These are phyloP conservation scores for Porogramme epimiltina DNA, from an alignment of 1,284 basidiomycete genomes.

Conservation along the genomic window DNA sequence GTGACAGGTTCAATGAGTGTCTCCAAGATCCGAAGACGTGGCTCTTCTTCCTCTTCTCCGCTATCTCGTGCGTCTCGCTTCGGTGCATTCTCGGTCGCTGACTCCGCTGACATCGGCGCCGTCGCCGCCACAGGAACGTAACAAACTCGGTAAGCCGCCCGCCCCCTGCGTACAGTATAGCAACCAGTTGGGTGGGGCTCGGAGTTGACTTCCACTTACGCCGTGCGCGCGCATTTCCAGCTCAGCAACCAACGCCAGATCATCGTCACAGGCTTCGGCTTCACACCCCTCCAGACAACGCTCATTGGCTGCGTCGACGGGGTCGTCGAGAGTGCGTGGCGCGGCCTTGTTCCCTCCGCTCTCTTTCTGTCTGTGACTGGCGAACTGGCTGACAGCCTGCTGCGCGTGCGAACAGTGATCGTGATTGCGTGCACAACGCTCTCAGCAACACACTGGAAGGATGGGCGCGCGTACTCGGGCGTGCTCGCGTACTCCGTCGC, in stretches of 20 bases:
- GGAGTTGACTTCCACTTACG: too few species aligned
- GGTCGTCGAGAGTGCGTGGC: constrained; percentile 56
- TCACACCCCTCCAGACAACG: constrained; percentile 64
- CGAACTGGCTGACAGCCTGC: not conserved
- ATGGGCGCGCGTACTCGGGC: constrained; percentile 64
- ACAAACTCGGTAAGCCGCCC: constrained; percentile 34
- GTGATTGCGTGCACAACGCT: constrained; percentile 65
- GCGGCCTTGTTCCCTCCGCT: not conserved
- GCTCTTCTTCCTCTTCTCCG: constrained; percentile 71
- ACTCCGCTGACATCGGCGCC: not conserved
- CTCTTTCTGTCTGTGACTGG: not conserved
- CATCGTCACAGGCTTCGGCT: constrained; percentile 71
- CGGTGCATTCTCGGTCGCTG: not conserved
- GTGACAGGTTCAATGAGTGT: constrained; percentile 65
- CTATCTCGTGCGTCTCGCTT: constrained; percentile 23
- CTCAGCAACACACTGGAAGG: constrained; percentile 56
- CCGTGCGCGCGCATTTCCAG: constrained; percentile 25
- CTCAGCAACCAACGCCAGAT: constrained; percentile 72
- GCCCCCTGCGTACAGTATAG: too few species aligned
- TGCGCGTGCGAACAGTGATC: constrained; percentile 39
- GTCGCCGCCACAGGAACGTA: constrained; percentile 28
- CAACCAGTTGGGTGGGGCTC: too few species aligned
- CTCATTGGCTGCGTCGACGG: constrained; percentile 73
- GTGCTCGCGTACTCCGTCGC: constrained; percentile 60
- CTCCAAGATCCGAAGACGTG: constrained; percentile 72